These are phyloP conservation scores for Prunella vulgaris DNA, from an alignment of 257 asterid genomes.

Conservation along the genomic window DNA sequence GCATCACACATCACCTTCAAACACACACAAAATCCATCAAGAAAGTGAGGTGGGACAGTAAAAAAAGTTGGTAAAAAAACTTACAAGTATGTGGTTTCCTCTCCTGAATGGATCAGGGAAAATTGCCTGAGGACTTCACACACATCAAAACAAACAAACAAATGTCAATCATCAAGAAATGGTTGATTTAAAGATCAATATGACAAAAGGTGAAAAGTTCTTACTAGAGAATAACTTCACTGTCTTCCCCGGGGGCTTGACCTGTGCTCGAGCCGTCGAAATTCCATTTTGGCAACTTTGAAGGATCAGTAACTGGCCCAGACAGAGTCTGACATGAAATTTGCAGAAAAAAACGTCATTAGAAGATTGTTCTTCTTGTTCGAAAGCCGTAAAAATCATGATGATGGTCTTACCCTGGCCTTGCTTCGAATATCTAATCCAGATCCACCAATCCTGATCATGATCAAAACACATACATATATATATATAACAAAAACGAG, in stretches of 20 bases:
- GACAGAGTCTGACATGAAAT: slow-evolving; percentile 33
- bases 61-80: not conserved
- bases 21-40: not conserved
- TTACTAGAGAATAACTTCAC: slow-evolving; percentile 54
- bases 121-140: slow-evolving; percentile 49
- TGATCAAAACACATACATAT: not conserved
- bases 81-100: slow-evolving; percentile 49
- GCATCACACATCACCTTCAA: slow-evolving; percentile 50
- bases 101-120: slow-evolving; percentile 60
- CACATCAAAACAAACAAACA: not conserved
- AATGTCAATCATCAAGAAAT: not conserved
- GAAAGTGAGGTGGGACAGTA: not conserved
- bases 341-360: not conserved
- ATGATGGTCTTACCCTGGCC: slow-evolving; percentile 35
- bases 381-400: not conserved
- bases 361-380: not conserved
- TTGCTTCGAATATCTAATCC: slow-evolving; percentile 52
- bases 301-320: slow-evolving; percentile 43
- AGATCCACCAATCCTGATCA: slow-evolving; percentile 51
- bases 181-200: not conserved
- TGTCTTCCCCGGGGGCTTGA: slow-evolving; percentile 57
- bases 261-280: slow-evolving; percentile 52
- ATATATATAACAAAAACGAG: not conserved
- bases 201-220: not conserved
- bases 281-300: slow-evolving; percentile 57